These are phyloP conservation scores for Takashimella tepidaria DNA, from an alignment of 1,284 basidiomycete genomes.

Conservation along the genomic window DNA sequence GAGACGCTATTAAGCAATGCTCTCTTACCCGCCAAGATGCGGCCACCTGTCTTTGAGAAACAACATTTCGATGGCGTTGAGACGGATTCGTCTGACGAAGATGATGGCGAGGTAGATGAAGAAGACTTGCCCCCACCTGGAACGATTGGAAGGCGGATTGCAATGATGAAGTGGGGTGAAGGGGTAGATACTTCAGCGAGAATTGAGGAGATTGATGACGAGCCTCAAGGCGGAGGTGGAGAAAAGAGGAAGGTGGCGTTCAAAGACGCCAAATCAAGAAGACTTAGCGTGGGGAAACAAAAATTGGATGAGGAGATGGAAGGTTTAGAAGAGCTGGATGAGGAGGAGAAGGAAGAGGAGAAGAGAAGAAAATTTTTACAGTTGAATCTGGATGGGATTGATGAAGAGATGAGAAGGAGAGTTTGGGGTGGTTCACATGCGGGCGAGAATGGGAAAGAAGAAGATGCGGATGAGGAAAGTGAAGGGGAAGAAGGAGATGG, in stretches of 20 bases:
- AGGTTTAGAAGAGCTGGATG: slow-evolving; percentile 34
- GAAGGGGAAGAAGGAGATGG: slow-evolving; percentile 71
- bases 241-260: slow-evolving; percentile 21
- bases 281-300: slow-evolving; percentile 73
- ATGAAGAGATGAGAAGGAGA: slow-evolving; percentile 74
- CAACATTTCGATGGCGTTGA: slow-evolving; percentile 67
- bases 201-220: slow-evolving; percentile 32
- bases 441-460: slow-evolving; percentile 22
- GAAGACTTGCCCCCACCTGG: slow-evolving; percentile 35
- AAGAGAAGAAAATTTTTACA: slow-evolving; percentile 32
- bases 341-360: slow-evolving; percentile 20
- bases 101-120: slow-evolving; percentile 58
- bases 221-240: slow-evolving; percentile 19
- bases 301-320: slow-evolving; percentile 82
- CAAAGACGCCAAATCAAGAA: slow-evolving; percentile 61
- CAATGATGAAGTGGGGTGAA: slow-evolving; percentile 34
- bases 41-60: slow-evolving; percentile 69
- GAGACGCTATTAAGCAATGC: slow-evolving; percentile 23
- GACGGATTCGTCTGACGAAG: slow-evolving; percentile 74
- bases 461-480: slow-evolving; percentile 42
- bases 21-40: slow-evolving; percentile 48
- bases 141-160: slow-evolving; percentile 33
- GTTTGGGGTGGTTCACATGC: slow-evolving; percentile 57
- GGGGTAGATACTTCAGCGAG: slow-evolving; percentile 15
- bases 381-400: slow-evolving; percentile 65